Evolutionary conservation across 257 asterid genomes (phyloP), one percentile per base, ranked within the genome.

Genomic region (Mitragyna speciosa): DNA sequence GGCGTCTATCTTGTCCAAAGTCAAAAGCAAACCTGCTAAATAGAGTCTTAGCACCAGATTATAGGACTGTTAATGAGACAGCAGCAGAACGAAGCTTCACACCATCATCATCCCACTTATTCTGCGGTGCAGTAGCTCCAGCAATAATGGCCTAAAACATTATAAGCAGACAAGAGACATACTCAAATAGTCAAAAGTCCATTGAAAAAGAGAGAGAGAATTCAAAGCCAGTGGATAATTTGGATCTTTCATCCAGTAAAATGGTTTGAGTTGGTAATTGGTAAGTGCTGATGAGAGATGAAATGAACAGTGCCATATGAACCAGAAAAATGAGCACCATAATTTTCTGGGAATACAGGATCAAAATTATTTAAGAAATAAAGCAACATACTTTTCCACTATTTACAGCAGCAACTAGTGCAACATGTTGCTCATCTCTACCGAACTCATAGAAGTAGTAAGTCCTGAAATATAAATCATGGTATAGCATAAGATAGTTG

Each of bases 361-460:
- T 70, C 17, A 36, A 47, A 68, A 77, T 45, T 68, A 43, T 28
- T 72, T 17, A 31, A 67, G 47, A 73, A 47, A 64, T 24, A 43
- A 79, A 76, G 30, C 9, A n/a, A 64, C 77, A 48, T 82, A 94
- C 99, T 97, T 91, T 93, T 83, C 99, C 98, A 75, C 94, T 79
- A 74, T 82, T 91, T 64, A 93, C 96, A 85, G 97, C 91, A 81
- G 97, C 98, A 79, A 95, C 94, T 64, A 95, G 87, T 61, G 97
- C 97, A 76, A 87, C 82, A 82, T 82, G 99, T 78, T 93, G 95
- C 49, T 82, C 88, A 22, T 91, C 88, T 45, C 74, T 87, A 30
- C 91, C 97, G 82, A 93, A 95, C 89, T 95, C 99, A 51, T 95
- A 95, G 79, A 88, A 92, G 89, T 93, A 95, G 78, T 93, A 95